phyloP scores from a whole-genome alignment of 768 basidiomycete species.

The Candolleomyces eurysporus region DNA sequence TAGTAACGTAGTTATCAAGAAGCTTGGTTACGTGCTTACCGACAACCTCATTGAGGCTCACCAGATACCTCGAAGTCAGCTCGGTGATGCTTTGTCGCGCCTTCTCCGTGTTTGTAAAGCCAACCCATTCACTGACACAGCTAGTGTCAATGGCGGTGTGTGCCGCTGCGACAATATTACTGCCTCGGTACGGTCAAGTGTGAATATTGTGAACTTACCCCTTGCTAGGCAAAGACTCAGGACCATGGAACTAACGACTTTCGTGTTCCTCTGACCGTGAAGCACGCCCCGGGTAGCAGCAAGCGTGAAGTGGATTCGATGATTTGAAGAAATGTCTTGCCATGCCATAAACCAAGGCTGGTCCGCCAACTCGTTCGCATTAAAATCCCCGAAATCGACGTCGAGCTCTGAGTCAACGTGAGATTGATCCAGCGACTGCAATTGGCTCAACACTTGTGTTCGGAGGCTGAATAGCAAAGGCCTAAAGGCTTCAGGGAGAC shows the following conservation, averaged over 20 bases:
- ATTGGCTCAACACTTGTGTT: not conserved
- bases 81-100: not conserved
- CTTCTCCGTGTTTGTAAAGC: not conserved
- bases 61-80: not conserved
- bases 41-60: not conserved
- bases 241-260: not conserved
- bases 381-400: not conserved
- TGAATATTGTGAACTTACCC: not conserved
- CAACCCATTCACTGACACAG: not conserved
- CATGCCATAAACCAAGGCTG: slow-evolving; percentile 1
- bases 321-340: not conserved
- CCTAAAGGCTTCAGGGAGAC: not conserved
- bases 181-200: not conserved
- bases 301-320: not conserved
- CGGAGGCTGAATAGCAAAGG: not conserved
- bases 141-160: not conserved
- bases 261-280: not conserved
- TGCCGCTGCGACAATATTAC: not conserved
- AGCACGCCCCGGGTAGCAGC: not conserved
- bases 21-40: not conserved
- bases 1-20: not conserved
- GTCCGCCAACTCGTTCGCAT: not conserved
- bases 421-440: not conserved
- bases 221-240: not conserved
- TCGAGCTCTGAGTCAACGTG: too few relatives aligned